Evolutionary conservation across 768 basidiomycete genomes (phyloP).

Genomic region (Pulveroboletus sp.): DNA sequence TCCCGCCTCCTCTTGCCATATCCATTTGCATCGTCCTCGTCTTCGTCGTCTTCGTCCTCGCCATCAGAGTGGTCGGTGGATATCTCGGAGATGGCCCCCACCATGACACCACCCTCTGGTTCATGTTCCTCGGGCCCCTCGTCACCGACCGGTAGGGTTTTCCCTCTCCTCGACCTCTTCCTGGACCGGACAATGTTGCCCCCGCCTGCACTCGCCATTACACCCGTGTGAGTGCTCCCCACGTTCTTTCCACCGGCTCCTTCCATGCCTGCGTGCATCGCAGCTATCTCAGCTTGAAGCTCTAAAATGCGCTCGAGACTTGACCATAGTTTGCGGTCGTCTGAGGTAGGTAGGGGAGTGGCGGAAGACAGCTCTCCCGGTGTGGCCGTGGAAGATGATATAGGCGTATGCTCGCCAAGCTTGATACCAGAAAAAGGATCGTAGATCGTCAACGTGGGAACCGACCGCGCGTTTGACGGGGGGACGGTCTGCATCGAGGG

Average conservation of each 20-base stretch:
- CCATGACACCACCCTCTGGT: slow-evolving; percentile 5
- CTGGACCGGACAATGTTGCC: slow-evolving; percentile 9
- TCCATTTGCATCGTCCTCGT: slow-evolving; percentile 44
- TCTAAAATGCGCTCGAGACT: slow-evolving; percentile 67
- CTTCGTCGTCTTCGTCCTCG: slow-evolving; percentile 32
- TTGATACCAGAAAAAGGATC: slow-evolving; percentile 32
- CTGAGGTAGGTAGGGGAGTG: slow-evolving; percentile 10
- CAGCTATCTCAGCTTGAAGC: slow-evolving; percentile 66
- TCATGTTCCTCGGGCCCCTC: slow-evolving; percentile 21
- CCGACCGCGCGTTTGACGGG: neutral
- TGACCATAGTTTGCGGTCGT: slow-evolving; percentile 57
- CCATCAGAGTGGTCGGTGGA: slow-evolving; percentile 31
- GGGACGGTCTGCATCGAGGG: slow-evolving; percentile 6
- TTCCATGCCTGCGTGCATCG: slow-evolving; percentile 75
- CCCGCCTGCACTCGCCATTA: slow-evolving; percentile 2
- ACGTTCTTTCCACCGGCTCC: slow-evolving; percentile 33
- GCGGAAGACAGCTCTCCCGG: slow-evolving; percentile 5
- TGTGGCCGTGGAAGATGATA: slow-evolving; percentile 2
- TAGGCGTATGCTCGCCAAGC: slow-evolving; percentile 19
- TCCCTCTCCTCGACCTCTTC: slow-evolving; percentile 29
- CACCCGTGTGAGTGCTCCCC: slow-evolving; percentile 8
- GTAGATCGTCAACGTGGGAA: slow-evolving; percentile 20
- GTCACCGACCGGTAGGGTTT: slow-evolving; percentile 32
- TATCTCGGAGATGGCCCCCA: slow-evolving; percentile 18
- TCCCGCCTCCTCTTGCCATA: slow-evolving; percentile 53